Conservation (phyloP, 2,329 filamentous ascomycete species). For the Monosporascus sp. region DNA sequence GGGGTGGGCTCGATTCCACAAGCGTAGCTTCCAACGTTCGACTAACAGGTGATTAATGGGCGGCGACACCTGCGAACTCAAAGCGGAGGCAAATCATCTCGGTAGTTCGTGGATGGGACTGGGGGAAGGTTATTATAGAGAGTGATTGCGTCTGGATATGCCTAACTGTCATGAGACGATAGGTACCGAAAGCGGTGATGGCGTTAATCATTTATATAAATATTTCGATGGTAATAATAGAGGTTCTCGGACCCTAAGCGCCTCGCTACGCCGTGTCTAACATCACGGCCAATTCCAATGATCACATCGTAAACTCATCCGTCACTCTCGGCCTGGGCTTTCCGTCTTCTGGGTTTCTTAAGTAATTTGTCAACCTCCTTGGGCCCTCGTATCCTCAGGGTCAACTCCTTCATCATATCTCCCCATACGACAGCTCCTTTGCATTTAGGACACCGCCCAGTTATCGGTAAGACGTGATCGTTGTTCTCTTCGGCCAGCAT, state of each 20-base stretch:
- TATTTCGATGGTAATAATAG: too few species aligned
- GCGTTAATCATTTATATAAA: too few species aligned
- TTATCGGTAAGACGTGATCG: constrained; percentile 55
- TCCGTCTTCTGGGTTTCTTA: constrained; percentile 40
- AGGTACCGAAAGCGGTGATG: too few species aligned
- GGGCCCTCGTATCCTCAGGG: constrained; percentile 62
- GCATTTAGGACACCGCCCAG: constrained; percentile 69
- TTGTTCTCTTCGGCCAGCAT: constrained; percentile 34
- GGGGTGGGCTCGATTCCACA: constrained; percentile 2
- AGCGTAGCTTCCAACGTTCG: background rate
- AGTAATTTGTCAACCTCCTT: constrained; percentile 67
- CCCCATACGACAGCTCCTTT: constrained; percentile 59
- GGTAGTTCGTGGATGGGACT: background rate
- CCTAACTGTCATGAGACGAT: too few species aligned
- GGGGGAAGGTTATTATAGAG: too few species aligned
- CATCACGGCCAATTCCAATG: constrained; percentile 3
- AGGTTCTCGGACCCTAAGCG: background rate
- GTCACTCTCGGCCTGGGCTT: constrained; percentile 16
- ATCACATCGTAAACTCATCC: constrained; percentile 1
- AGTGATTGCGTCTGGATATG: too few species aligned
- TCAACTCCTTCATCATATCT: constrained; percentile 78
- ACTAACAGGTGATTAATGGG: background rate
- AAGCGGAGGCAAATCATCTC: background rate
- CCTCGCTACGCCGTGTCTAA: constrained; percentile 3
- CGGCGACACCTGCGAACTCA: constrained; percentile 1